Base-by-base conservation (phyloP, 176 grass and related monocot species). In the Oryza rufipogon region DNA sequence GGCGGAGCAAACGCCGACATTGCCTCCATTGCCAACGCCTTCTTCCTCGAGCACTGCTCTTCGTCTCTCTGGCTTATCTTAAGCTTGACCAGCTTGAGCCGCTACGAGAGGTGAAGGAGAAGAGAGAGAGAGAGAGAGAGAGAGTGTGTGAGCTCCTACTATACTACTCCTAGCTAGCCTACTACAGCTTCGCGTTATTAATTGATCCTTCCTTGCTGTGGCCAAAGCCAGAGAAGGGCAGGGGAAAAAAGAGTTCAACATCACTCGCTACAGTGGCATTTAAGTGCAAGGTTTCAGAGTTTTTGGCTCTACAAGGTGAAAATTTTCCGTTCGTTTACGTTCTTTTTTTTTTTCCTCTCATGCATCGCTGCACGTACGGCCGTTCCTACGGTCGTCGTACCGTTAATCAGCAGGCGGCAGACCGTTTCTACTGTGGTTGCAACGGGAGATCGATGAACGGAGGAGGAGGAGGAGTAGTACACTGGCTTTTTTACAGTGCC, bases 1-100 rank as follows among this genome's bases (percentile, higher is more conserved):
- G 76, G 70, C 15, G 84, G 75, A 4, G 38, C 71, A 7, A 87
- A 20, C 20, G 33, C 15, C 76, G 83, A 87, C 92, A 94, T 94
- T 68, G 83, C 72, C 48, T 10, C 47, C 45, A 41, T 5, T 5
- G 1, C 54, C 48, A 70, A 36, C 38, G 23, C 52, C 42, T 77
- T 60, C 4, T 58, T 58, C 16, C 16, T 19, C 39, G 30, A 41
- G 48, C 39, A 7, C 25, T 0, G 54, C 13, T 34, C 47, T 38
- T 38, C 36, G 36, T 32, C 30, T 4, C 34, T 36, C 34, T 36
- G 34, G 34, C 34, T 36, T 36, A 36, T 36, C 34, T 86, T 74
- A 67, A 74, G 47, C 20, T 12, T 10, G 5, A 6, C 17, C 26
- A 70, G 30, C 16, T 58, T 1, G 6, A 7, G 15, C 19, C 33